Evolutionary conservation across 805 yeast species (phyloP).

Genomic region (Metschnikowia arizonensis): DNA sequence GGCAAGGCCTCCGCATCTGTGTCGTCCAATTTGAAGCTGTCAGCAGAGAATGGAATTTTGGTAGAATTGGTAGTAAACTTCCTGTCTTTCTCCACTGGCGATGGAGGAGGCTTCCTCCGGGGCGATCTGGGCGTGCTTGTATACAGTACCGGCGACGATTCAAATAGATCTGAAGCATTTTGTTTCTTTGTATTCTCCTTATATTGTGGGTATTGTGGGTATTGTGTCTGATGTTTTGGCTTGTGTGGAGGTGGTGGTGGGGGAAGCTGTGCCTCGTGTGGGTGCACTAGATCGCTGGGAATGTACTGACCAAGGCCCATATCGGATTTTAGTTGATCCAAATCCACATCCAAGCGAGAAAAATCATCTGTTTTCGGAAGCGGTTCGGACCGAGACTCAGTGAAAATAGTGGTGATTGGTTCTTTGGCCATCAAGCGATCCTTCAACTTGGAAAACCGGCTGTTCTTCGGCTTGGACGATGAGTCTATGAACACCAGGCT

Average conservation of each 20-base stretch:
- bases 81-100: background rate
- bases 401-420: constrained; percentile 25
- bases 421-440: constrained; percentile 33
- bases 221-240: too few relatives aligned
- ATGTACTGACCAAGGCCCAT: constrained; percentile 9
- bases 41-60: constrained; percentile 41
- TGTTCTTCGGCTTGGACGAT: constrained; percentile 20
- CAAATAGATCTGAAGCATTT: background rate
- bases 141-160: background rate
- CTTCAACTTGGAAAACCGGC: constrained; percentile 31
- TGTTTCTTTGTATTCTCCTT: background rate
- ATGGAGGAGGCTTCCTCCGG: constrained; percentile 19
- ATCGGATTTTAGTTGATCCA: constrained; percentile 5
- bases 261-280: constrained; percentile 13
- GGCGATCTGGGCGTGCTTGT: background rate
- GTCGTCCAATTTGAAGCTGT: constrained; percentile 35
- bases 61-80: constrained; percentile 15
- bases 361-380: background rate
- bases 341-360: constrained; percentile 1
- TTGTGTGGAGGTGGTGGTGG: constrained; percentile 19
- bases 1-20: constrained; percentile 28
- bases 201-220: too few relatives aligned
- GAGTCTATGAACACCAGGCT: constrained; percentile 15
- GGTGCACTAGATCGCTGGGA: constrained; percentile 3
- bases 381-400: background rate